Conservation (phyloP, 2,329 filamentous ascomycete genomes). For the Cladosporium sphaerospermum region DNA sequence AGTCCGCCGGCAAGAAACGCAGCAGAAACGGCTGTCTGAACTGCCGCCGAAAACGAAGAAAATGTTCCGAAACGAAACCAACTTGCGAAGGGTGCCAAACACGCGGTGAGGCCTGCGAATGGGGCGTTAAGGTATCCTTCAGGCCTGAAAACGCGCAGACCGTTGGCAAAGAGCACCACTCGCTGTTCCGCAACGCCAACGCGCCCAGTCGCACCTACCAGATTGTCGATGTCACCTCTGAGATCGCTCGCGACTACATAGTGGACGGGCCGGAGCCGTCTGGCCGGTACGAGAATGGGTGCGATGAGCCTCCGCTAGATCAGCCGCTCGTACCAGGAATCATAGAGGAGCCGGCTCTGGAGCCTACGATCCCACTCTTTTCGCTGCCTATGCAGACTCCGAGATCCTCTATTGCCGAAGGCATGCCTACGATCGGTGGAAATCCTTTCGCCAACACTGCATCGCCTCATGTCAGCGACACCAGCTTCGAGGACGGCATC, state of each 20-base stretch:
- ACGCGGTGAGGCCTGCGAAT: constrained; percentile 27
- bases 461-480: constrained; percentile 21
- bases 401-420: constrained; percentile 1
- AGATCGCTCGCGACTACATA: constrained; percentile 27
- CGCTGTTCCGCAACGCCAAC: constrained; percentile 14
- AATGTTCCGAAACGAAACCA: constrained; percentile 29
- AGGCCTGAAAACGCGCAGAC: constrained; percentile 26
- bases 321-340: neutral
- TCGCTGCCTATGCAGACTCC: constrained; percentile 8
- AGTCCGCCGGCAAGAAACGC: constrained; percentile 24
- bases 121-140: constrained; percentile 25
- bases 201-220: constrained; percentile 18
- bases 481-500: constrained; percentile 27
- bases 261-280: constrained; percentile 6
- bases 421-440: neutral
- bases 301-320: neutral
- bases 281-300: constrained; percentile 9
- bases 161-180: constrained; percentile 26
- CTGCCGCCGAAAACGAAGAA: constrained; percentile 28
- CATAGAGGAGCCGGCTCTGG: constrained; percentile 3
- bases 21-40: constrained; percentile 31
- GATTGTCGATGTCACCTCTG: constrained; percentile 28
- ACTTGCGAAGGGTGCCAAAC: constrained; percentile 27
- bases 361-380: constrained; percentile 5
- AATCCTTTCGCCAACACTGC: constrained; percentile 8